Evolutionary conservation across 495 filamentous ascomycete genomes (phyloP).

Genomic region (Aspergillus coremiiformis): DNA sequence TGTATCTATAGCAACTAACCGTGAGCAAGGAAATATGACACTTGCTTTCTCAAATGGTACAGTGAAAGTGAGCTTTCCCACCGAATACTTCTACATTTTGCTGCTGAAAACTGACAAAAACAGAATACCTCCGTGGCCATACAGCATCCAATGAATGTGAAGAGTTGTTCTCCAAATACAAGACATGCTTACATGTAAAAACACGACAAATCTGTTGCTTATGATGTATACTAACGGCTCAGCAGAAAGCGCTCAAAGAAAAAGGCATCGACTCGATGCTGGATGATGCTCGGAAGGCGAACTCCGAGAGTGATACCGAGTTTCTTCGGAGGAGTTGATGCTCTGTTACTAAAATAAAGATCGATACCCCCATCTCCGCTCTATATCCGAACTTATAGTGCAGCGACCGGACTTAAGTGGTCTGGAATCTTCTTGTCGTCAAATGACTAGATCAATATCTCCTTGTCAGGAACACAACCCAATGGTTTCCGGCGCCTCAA

Average conservation of each 20-base stretch:
- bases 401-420: not conserved
- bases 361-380: not conserved
- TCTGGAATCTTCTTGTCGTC: not conserved
- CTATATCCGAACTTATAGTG: not conserved
- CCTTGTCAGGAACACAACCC: too few relatives aligned
- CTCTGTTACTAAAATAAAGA: not conserved
- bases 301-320: slow-evolving; percentile 69
- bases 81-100: not conserved
- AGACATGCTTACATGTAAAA: slow-evolving; percentile 67
- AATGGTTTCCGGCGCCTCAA: too few relatives aligned
- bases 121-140: slow-evolving; percentile 80
- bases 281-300: slow-evolving; percentile 74
- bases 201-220: slow-evolving; percentile 1
- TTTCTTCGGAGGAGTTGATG: slow-evolving; percentile 46
- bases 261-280: slow-evolving; percentile 80
- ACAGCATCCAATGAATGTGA: slow-evolving; percentile 77
- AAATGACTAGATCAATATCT: not conserved
- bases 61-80: slow-evolving; percentile 66
- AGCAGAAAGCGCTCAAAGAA: slow-evolving; percentile 71
- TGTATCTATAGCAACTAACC: slow-evolving; percentile 14
- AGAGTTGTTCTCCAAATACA: slow-evolving; percentile 77
- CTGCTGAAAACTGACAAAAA: slow-evolving; percentile 9
- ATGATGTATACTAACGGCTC: slow-evolving; percentile 6
- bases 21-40: slow-evolving; percentile 66
- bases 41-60: slow-evolving; percentile 93